Evolutionary conservation across 257 asterid species (phyloP).

Genomic region (Gynochthodes officinalis): DNA sequence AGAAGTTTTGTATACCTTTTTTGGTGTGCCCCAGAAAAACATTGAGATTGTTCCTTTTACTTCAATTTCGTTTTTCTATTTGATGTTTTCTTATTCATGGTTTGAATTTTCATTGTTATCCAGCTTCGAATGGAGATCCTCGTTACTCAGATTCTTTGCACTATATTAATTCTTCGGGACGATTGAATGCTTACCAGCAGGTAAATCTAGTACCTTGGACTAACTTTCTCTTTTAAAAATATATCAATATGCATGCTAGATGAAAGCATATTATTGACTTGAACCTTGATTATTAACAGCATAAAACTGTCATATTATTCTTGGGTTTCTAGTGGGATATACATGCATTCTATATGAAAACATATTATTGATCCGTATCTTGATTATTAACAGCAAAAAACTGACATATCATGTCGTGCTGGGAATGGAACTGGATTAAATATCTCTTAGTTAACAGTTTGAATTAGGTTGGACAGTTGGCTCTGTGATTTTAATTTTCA

Average conservation of each 20-base stretch:
- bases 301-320: no score
- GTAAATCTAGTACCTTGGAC: constrained; percentile 29
- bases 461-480: background rate
- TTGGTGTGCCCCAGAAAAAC: no score
- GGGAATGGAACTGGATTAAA: background rate
- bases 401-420: background rate
- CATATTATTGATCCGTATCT: background rate
- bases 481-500: background rate
- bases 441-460: background rate
- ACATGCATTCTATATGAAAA: background rate
- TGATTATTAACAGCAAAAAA: background rate
- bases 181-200: constrained; percentile 70
- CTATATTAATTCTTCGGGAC: constrained; percentile 61
- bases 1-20: background rate
- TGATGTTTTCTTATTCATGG: constrained; percentile 9
- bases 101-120: constrained; percentile 17
- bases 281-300: no score
- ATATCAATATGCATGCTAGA: no score
- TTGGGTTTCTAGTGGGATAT: background rate
- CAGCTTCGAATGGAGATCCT: constrained; percentile 76
- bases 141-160: constrained; percentile 53
- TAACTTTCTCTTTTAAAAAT: background rate
- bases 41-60: background rate
- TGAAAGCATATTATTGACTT: no score
- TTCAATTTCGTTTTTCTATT: constrained; percentile 4